These are phyloP conservation scores for Neltuma alba DNA, from an alignment of 306 rosid species.

Conservation along the genomic window DNA sequence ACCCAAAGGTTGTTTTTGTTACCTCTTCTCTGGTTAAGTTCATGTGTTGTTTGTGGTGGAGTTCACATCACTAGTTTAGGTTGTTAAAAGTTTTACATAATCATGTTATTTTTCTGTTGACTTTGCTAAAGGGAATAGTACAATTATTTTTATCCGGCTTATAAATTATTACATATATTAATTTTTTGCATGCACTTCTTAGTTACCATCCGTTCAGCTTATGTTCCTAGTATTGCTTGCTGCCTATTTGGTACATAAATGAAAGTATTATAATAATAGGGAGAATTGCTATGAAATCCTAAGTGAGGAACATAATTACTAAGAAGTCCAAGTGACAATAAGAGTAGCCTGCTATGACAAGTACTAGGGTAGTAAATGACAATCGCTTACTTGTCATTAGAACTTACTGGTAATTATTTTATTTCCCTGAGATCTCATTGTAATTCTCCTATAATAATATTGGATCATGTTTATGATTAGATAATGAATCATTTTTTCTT, in stretches of 20 bases:
- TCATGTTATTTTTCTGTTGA: conserved; percentile 1
- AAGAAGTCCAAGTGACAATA: no score
- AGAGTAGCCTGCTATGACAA: no score
- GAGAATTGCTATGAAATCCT: no score
- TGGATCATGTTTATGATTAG: no score
- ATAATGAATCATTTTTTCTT: conserved; percentile 2
- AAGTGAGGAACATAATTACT: no score
- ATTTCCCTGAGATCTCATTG: no score
- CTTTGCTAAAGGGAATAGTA: not conserved
- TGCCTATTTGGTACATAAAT: not conserved
- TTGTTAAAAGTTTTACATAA: not conserved
- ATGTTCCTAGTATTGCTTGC: not conserved
- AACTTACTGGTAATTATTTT: no score
- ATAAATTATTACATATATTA: not conserved
- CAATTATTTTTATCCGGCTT: not conserved
- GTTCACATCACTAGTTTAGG: not conserved
- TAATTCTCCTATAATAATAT: not conserved
- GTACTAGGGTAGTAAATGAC: no score
- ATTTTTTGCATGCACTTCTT: not conserved
- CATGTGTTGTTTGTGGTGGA: not conserved
- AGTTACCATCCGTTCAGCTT: not conserved
- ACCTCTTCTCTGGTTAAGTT: conserved; percentile 15
- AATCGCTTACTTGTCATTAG: no score
- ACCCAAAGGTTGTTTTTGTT: conserved; percentile 64
- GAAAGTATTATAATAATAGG: not conserved